A percentile compares a stretch with the other conserved stretches of the same genome.
These are phyloP conservation scores for Malus asiatica DNA, from an alignment of 306 rosid species.

Conservation along the genomic window DNA sequence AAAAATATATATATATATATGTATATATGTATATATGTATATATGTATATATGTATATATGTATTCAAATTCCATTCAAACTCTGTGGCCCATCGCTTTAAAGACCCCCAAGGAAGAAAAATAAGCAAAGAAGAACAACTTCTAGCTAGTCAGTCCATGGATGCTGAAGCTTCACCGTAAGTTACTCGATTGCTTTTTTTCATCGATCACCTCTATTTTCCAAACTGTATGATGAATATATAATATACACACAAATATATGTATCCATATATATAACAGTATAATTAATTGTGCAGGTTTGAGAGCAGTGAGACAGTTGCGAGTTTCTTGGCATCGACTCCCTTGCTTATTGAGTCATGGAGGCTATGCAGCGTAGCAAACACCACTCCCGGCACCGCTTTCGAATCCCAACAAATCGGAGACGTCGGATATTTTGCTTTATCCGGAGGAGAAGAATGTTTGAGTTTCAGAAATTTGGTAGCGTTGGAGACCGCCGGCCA, in stretches of 20 bases:
- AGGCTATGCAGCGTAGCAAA: constrained; percentile 49
- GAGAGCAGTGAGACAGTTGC: constrained; percentile 53
- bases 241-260: too few relatives aligned
- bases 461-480: constrained; percentile 25
- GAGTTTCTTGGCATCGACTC: constrained; percentile 55
- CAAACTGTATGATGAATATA: too few relatives aligned
- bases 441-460: constrained; percentile 32
- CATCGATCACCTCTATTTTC: too few relatives aligned
- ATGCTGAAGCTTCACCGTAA: constrained; percentile 63
- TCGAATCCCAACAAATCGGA: constrained; percentile 30
- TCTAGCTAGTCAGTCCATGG: constrained; percentile 31
- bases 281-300: constrained; percentile 27
- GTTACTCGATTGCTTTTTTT: neutral
- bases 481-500: constrained; percentile 25
- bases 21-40: too few relatives aligned
- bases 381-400: constrained; percentile 20
- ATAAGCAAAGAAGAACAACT: too few relatives aligned
- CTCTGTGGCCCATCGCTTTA: too few relatives aligned
- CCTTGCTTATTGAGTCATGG: constrained; percentile 73
- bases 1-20: too few relatives aligned
- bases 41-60: too few relatives aligned
- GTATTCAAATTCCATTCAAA: too few relatives aligned
- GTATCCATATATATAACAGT: too few relatives aligned
- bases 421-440: constrained; percentile 51
- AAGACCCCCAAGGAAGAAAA: too few relatives aligned